Evolutionary conservation across 2,329 filamentous ascomycete genomes (phyloP).

Genomic region (Aureobasidium pullulans): DNA sequence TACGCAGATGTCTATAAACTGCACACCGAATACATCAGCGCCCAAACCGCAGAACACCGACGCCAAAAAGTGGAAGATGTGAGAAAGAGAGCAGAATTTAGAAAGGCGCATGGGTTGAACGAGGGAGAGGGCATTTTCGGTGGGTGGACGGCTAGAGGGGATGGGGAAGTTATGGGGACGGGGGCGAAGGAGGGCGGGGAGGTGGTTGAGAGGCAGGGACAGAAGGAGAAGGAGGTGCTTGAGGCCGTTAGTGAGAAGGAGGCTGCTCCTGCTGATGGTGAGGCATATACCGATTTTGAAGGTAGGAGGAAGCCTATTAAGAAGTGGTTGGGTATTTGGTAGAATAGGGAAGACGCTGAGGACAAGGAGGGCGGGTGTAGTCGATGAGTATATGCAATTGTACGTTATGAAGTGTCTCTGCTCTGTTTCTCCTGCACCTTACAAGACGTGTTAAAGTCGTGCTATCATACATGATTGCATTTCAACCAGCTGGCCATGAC

Average conservation of each 20-base stretch:
- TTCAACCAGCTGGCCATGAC: neutral
- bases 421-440: neutral
- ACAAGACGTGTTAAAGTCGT: too few relatives aligned
- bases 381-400: neutral
- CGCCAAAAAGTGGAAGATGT: slow-evolving; percentile 74
- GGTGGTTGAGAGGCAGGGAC: slow-evolving; percentile 20
- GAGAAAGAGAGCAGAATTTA: slow-evolving; percentile 75
- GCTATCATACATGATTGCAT: too few relatives aligned
- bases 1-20: slow-evolving; percentile 67
- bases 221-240: slow-evolving; percentile 21
- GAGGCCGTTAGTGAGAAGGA: slow-evolving; percentile 19
- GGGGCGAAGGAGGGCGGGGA: slow-evolving; percentile 33
- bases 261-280: slow-evolving; percentile 32
- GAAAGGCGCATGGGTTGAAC: slow-evolving; percentile 77
- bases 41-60: slow-evolving; percentile 63
- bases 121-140: slow-evolving; percentile 44
- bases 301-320: slow-evolving; percentile 50
- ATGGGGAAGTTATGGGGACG: slow-evolving; percentile 29
- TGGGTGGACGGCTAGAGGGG: slow-evolving; percentile 36
- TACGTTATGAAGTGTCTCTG: neutral
- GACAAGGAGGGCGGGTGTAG: neutral
- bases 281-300: slow-evolving; percentile 32
- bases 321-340: slow-evolving; percentile 84
- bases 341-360: slow-evolving; percentile 13
- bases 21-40: slow-evolving; percentile 64